Evolutionary conservation across 768 basidiomycete species (phyloP), one percentile per base, ranked within the genome.

Genomic region (Mycena leptocephala): DNA sequence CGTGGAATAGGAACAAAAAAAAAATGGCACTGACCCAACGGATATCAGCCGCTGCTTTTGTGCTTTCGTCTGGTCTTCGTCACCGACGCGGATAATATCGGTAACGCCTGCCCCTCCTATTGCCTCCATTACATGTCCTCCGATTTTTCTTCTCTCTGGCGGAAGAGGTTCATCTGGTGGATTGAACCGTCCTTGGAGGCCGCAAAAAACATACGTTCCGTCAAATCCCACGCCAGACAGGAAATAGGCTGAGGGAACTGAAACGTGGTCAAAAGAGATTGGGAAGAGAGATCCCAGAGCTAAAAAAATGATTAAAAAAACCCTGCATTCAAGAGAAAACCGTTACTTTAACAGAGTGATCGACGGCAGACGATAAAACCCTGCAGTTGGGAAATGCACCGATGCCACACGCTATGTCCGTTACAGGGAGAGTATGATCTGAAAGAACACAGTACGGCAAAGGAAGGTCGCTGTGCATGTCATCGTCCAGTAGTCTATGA

Each of bases 391-490:
- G 96, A 84, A 95, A 97, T 6, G 88, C 77, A 18, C 97, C 97
- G 48, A 95, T 83, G 16, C 97, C 96, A 76, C 96, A 94, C 16
- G 89, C 83, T 37, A 99, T 90, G 79, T 95, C 95, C 9, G 95
- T 95, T 14, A 99, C 89, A 8, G 96, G 95, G 5, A 99, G 91
- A 0, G 97, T 98, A 82, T 99, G 98, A 83, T 99, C 98, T 24
- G 95, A 91, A 26, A 99, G 86, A 2, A 92, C 92, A 81, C 93
- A 94, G 81, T 93, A 95, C 5, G 97, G 94, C 72, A 93, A 87
- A 5, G 95, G 92, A 20, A 94, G 88, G 55, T 96, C 94, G 76
- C 90, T 91, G 84, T 96, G 95, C n/a, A 87, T 80, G 22, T 92
- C 91, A 75, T 95, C 90, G 76, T 96, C 94, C 22, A 96, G 83